Base-by-base conservation (phyloP, 2,329 filamentous ascomycete genomes). In the Fusarium citri region DNA sequence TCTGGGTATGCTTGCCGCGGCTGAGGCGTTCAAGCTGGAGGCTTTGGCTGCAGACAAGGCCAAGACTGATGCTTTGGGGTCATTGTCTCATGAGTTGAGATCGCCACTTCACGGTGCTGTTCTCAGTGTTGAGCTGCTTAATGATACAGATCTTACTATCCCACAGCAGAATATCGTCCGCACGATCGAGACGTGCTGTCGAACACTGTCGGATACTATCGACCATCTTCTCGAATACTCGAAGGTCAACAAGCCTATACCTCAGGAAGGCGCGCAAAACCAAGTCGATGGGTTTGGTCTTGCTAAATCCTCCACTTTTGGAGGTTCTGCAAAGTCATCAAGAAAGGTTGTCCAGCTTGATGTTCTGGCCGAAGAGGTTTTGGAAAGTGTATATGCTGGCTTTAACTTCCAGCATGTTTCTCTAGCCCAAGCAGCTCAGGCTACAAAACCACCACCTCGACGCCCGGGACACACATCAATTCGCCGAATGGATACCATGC, bases 71-170 rank as follows among this genome's bases (percentile, higher is more conserved):
- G 85, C 89, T 37, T 82, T 91, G 10, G 85, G 86, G 1, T 89
- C 85, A 2, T 83, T 91, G 8, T 88, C 85, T 5, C 88, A 91
- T 71, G 88, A 91, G 72, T 77, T 91, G 16, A 82, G 88, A 7
- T 88, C 85, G 3, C 88, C 88, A 0, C 78, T 91, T 1, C 88
- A 91, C 58, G 88, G 88, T 4, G 85, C 90, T 31, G 77, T 90
- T 0, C 83, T 86, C 0, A 87, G 80, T 54, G 80, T 83, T 2
- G 86, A 88, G 66, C 76, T 89, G 6, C 72, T 90, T 1, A 81
- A 83, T 6, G 86, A 88, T n/a, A 87, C 85, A 0, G 64, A 77
- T 0, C 78, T 88, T 31, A 81, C 80, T 42, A 79, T 80, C 2
- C 80, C 82, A 8, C 86, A 88, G 66, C 78, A 79, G 5, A 82